Evolutionary conservation across 176 grass and related monocot species (phyloP), one percentile per base, ranked within the genome.

Genomic region (bread wheat (Triticum aestivum)): DNA sequence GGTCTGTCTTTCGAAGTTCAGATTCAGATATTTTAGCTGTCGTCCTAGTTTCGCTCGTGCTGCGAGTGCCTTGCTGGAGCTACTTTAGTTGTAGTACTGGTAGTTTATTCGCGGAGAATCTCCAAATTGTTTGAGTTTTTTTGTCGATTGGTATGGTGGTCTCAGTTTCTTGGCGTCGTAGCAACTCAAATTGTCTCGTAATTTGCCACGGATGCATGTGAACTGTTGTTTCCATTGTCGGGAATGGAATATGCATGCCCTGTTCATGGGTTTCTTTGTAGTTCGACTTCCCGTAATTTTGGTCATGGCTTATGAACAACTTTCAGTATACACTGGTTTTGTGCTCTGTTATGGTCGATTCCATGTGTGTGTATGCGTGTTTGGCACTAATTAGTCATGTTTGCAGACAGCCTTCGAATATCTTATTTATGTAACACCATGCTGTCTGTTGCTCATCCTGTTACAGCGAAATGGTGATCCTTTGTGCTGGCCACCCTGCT

Each of bases 381-480:
- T 44, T 65, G 0, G 5, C 3, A 32, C 15, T 33, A 12, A 20
- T 66, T 68, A 67, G 67, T 81, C 62, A 67, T 81, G 65, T 67
- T 81, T 82, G 79, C 12, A 23, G 1, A 52, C 12, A 24, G 21
- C 44, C 29, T 23, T 82, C 11, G 26, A 33, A 33, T 69, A 0
- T 82, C 32, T 23, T 54, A 54, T 76, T 21, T 67, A 13, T 83
- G 35, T 44, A 61, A 78, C 33, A 5, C 20, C 44, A 15, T 61
- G 9, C 6, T 27, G 1, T 52, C 42, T 4, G 0, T 56, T 75
- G 8, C 61, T 77, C 23, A 4, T 70, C 71, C 6, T 73, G 3
- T 79, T 24, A 11, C 82, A 91, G 82, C 0, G 76, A 77, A 61
- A 98, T 95, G 87, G 73, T 20, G 62, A 69, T 87, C 52, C 21